phyloP scores from a whole-genome alignment of 345 rosid genomes.

The Camelina hispida region DNA sequence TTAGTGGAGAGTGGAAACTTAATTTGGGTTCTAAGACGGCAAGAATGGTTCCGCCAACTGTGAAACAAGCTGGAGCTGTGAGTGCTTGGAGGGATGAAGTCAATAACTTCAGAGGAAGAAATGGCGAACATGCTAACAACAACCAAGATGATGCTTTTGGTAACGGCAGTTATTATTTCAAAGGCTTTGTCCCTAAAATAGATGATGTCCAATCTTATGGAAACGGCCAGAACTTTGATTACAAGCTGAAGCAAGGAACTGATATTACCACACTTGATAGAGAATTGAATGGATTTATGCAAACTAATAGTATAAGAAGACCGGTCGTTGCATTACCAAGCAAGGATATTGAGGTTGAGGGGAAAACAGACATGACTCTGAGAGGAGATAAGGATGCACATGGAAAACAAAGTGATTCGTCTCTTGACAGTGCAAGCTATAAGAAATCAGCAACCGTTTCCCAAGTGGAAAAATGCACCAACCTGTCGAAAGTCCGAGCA shows the following conservation, averaged over 20 bases:
- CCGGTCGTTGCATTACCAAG: conserved; percentile 28
- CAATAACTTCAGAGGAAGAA: conserved; percentile 24
- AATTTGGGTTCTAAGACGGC: conserved; percentile 42
- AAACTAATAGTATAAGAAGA: conserved; percentile 14
- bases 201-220: conserved; percentile 31
- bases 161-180: conserved; percentile 9
- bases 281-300: conserved; percentile 40
- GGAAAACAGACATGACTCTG: conserved; percentile 5
- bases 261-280: conserved; percentile 20
- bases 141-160: conserved; percentile 30
- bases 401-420: conserved; percentile 18
- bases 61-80: conserved; percentile 17
- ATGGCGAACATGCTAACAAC: conserved; percentile 27
- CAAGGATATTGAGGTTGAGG: conserved; percentile 13
- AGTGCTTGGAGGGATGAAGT: conserved; percentile 47
- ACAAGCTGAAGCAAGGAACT: conserved; percentile 21
- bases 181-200: conserved; percentile 20
- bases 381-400: not conserved
- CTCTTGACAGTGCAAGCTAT: conserved; percentile 19
- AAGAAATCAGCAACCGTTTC: conserved; percentile 27
- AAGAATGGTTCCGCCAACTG: conserved; percentile 48
- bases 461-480: conserved; percentile 18
- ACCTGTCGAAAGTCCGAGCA: conserved; percentile 36
- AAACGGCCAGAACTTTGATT: conserved; percentile 23
- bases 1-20: conserved; percentile 42